phyloP scores from a whole-genome alignment of 352 stramenopile species.

The Phytophthora multivora region DNA sequence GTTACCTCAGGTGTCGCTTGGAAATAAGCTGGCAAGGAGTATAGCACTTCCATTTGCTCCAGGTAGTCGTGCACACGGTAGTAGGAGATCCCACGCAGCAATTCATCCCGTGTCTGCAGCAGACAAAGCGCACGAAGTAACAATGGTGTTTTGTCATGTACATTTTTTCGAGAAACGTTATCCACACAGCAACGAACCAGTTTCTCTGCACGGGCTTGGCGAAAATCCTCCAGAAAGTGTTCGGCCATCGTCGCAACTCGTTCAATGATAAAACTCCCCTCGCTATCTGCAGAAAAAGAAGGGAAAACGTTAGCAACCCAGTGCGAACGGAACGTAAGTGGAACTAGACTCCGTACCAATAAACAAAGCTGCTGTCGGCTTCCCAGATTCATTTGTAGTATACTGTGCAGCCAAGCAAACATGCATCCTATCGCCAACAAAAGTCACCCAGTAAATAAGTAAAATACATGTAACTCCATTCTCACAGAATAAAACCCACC shows the following conservation, averaged over 20 bases:
- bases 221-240: conserved; percentile 79
- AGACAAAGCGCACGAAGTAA: background rate
- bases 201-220: conserved; percentile 23
- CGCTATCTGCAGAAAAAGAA: conserved; percentile 73
- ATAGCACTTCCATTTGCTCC: conserved; percentile 89
- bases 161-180: no score
- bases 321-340: background rate
- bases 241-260: conserved; percentile 86
- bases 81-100: conserved; percentile 82
- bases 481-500: conserved; percentile 27
- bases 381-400: conserved; percentile 17
- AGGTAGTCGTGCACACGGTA: conserved; percentile 88
- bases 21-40: conserved; percentile 72
- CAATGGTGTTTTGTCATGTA: background rate
- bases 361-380: conserved; percentile 45
- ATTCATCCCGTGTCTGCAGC: conserved; percentile 66
- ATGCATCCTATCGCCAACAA: conserved; percentile 54
- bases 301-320: background rate
- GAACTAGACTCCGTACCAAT: conserved; percentile 47
- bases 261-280: conserved; percentile 93
- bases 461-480: background rate
- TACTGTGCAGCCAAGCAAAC: conserved; percentile 67
- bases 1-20: conserved; percentile 36
- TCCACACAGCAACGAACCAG: conserved; percentile 32
- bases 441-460: background rate